Evolutionary conservation across 2,329 filamentous ascomycete genomes (phyloP), one percentile per base, ranked within the genome.

Genomic region (Thielaviopsis punctulata): DNA sequence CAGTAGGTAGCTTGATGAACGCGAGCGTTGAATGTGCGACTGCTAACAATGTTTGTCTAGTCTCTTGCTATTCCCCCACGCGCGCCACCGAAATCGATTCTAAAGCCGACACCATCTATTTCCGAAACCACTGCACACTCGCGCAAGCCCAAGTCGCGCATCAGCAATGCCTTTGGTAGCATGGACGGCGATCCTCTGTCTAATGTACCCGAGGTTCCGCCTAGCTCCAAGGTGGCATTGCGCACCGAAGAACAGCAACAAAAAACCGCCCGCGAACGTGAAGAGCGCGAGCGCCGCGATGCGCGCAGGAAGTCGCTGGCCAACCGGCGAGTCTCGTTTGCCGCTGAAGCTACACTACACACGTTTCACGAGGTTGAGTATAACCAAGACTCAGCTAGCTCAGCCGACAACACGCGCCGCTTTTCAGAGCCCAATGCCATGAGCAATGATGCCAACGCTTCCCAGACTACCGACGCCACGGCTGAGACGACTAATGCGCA

Each of bases 321-420:
- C 47, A 94, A 92, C 64, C 80, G 92, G 61, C 80, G 92, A 62
- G 92, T 98, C 30, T 96, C 90, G 0, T 98, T 98, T 66, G 92
- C 92, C 4, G 92, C 92, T 1, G 92, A 98, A 67, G 92, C 92
- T 12, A 98, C 92, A 3, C 73, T 98, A 33, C 92, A 98, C 64
- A 98, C 92, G 0, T 96, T 94, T 75, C 89, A 96, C 62, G 89
- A 92, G 52, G 79, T 95, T 45, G 90, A 96, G 62, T 84, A 89
- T 57, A 76, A 80, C 63, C 87, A 89, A 61, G 89, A 95, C 63
- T 86, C 86, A 19, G 93, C 88, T 1, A 84, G 82, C 7, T 84
- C 84, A 0, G 84, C 81, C 1, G 85, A 90, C 57, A 80, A 81
- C 10, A 86, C 84, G 12, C 73, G 86, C 59, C 76, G 85, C 56